A percentile compares a stretch with the other conserved stretches of the same genome.
Conservation (phyloP, 352 stramenopile genomes). For the Phytopythium kandeliae region DNA sequence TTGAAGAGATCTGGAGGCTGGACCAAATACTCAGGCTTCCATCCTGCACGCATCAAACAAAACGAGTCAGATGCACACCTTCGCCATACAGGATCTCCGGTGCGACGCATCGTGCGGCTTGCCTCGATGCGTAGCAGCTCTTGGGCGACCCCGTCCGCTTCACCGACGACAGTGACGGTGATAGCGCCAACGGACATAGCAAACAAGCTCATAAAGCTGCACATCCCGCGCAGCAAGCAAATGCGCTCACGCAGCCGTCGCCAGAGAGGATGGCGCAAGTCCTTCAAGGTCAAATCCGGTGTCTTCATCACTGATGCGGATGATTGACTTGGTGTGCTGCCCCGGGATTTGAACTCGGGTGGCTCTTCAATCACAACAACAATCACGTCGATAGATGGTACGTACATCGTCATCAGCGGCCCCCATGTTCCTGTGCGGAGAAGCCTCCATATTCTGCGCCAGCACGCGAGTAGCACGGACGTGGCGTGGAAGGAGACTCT, state of each 20-base stretch:
- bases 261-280: background rate
- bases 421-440: constrained; percentile 33
- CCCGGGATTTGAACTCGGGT: too few species aligned
- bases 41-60: background rate
- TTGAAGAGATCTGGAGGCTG: background rate
- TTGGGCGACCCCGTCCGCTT: constrained; percentile 3
- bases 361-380: constrained; percentile 11
- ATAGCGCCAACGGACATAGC: constrained; percentile 22
- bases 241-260: background rate
- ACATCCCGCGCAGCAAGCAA: constrained; percentile 20
- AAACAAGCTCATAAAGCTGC: constrained; percentile 27
- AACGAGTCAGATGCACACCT: background rate
- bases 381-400: constrained; percentile 27
- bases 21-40: background rate
- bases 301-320: background rate
- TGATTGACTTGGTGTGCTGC: background rate
- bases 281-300: background rate
- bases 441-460: constrained; percentile 45
- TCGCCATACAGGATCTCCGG: background rate
- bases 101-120: background rate
- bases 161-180: constrained; percentile 25
- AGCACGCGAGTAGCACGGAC: constrained; percentile 43
- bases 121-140: constrained; percentile 18
- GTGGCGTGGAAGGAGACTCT: constrained; percentile 36
- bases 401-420: constrained; percentile 34